These are phyloP conservation scores for Trifolium subterraneum DNA, from an alignment of 306 rosid genomes.

Conservation along the genomic window DNA sequence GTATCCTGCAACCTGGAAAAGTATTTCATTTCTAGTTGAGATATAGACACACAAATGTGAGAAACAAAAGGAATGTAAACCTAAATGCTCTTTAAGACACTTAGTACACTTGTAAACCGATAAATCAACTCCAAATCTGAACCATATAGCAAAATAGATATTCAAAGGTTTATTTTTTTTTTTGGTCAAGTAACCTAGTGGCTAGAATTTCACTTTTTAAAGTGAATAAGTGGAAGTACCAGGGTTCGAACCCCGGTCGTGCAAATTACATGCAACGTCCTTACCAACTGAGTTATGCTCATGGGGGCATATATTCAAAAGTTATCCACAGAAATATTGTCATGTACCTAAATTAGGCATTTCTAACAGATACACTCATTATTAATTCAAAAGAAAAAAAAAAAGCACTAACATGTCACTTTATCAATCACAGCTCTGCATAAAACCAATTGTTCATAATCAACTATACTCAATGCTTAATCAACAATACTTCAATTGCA, in stretches of 20 bases:
- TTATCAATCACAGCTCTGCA: constrained; percentile 14
- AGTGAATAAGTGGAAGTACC: no score
- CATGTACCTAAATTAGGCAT: not conserved
- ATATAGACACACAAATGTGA: constrained; percentile 23
- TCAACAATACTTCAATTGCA: constrained; percentile 35
- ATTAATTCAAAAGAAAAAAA: constrained; percentile 9
- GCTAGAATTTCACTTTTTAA: no score
- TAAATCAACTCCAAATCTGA: constrained; percentile 29
- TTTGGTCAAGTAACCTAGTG: no score
- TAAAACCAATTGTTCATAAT: not conserved
- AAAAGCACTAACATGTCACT: constrained; percentile 13
- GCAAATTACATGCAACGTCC: no score
- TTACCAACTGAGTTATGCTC: no score
- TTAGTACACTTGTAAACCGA: constrained; percentile 11
- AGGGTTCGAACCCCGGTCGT: no score
- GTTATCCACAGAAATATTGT: not conserved
- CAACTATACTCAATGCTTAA: not conserved
- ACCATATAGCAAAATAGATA: constrained; percentile 18
- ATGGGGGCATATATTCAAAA: constrained; percentile 26
- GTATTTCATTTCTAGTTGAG: constrained; percentile 35
- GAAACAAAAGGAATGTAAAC: constrained; percentile 26
- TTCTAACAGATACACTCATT: constrained; percentile 2
- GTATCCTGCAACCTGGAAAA: constrained; percentile 73
- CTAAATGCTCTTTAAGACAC: constrained; percentile 1
- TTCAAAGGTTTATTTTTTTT: constrained; percentile 22